A percentile compares a stretch with the other conserved stretches of the same genome.
These are phyloP conservation scores for Cercospora beticola DNA, from an alignment of 2,329 filamentous ascomycete species.

Conservation along the genomic window DNA sequence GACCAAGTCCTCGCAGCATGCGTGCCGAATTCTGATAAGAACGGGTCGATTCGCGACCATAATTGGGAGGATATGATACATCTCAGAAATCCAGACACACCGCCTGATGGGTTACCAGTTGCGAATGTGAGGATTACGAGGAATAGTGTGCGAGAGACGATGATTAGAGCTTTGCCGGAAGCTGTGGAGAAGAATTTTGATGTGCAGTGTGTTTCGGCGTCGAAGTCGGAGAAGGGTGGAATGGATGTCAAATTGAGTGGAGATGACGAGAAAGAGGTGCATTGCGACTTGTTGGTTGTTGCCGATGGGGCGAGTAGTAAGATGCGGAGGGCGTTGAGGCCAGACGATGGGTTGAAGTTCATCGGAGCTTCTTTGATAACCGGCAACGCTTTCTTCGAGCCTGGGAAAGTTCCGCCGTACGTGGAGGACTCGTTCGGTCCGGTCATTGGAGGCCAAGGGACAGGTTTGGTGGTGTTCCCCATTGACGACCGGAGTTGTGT, in stretches of 20 bases:
- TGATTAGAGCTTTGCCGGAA: not conserved
- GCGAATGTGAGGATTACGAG: slow-evolving; percentile 8
- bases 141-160: not conserved
- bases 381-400: slow-evolving; percentile 14
- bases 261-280: slow-evolving; percentile 1
- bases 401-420: slow-evolving; percentile 7
- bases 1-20: slow-evolving; percentile 10
- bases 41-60: not conserved
- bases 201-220: not conserved
- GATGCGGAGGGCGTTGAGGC: slow-evolving; percentile 9
- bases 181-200: not conserved
- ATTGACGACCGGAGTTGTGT: slow-evolving; percentile 44
- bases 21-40: not conserved
- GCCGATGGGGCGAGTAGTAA: slow-evolving; percentile 25
- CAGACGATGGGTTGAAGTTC: slow-evolving; percentile 12
- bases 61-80: slow-evolving; percentile 2
- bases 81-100: not conserved
- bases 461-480: slow-evolving; percentile 49
- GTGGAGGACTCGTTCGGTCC: slow-evolving; percentile 25
- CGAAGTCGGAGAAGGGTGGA: not conserved
- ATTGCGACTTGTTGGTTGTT: slow-evolving; percentile 23
- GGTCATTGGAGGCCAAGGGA: slow-evolving; percentile 35
- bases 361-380: slow-evolving; percentile 14
- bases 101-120: slow-evolving; percentile 3
- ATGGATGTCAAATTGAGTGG: not conserved